Conservation (phyloP, 106 monocot genomes). For the Alisma plantagoaquatica region DNA sequence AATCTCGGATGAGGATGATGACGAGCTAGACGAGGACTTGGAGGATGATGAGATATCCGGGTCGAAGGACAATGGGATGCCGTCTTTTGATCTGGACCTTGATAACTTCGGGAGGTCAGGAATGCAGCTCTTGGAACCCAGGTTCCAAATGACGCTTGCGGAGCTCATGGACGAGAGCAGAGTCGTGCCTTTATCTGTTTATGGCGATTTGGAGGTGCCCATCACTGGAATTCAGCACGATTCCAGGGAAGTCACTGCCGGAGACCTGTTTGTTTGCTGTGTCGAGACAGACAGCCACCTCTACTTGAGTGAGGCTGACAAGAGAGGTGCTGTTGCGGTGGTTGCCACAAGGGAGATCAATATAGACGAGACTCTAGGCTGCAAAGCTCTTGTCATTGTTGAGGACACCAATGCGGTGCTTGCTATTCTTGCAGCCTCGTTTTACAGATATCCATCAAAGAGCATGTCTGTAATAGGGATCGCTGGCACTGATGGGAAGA, state of each 20-base stretch:
- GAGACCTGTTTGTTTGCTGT: slow-evolving; percentile 75
- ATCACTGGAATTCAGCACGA: slow-evolving; percentile 78
- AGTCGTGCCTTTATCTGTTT: slow-evolving; percentile 70
- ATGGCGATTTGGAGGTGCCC: slow-evolving; percentile 61
- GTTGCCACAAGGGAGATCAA: slow-evolving; percentile 72
- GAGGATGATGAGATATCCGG: not conserved
- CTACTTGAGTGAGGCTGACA: slow-evolving; percentile 68
- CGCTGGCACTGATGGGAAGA: slow-evolving; percentile 62
- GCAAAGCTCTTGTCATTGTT: slow-evolving; percentile 81
- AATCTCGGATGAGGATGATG: slow-evolving; percentile 16
- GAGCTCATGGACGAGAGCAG: slow-evolving; percentile 88
- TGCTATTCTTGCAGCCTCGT: slow-evolving; percentile 53
- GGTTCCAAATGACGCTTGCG: slow-evolving; percentile 64
- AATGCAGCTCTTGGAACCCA: slow-evolving; percentile 44
- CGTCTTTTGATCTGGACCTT: slow-evolving; percentile 52
- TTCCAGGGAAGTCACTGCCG: slow-evolving; percentile 57
- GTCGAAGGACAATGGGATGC: not conserved
- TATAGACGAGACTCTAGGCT: slow-evolving; percentile 63
- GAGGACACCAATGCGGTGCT: slow-evolving; percentile 62
- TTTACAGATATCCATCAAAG: slow-evolving; percentile 67
- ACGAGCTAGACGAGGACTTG: slow-evolving; percentile 1
- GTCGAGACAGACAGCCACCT: slow-evolving; percentile 34
- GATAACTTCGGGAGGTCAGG: slow-evolving; percentile 30
- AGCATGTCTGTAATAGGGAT: slow-evolving; percentile 69
- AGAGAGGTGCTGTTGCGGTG: slow-evolving; percentile 85